These are phyloP conservation scores for Neospora caninum DNA, from an alignment of 169 alveolate species.

Conservation along the genomic window DNA sequence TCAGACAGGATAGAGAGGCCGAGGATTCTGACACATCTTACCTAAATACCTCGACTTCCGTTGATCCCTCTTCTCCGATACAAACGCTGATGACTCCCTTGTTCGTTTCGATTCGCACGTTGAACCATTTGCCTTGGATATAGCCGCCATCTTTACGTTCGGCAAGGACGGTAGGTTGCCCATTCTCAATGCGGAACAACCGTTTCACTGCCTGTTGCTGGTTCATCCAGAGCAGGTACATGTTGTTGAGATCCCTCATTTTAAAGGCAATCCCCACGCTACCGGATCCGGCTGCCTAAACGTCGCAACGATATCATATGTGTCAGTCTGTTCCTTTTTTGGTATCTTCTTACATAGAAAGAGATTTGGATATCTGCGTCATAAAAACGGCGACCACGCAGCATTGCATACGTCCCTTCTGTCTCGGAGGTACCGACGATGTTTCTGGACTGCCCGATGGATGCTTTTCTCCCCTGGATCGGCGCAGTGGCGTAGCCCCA, in stretches of 20 bases:
- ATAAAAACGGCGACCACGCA: slow-evolving; percentile 82
- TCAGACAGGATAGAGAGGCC: background rate
- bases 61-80: slow-evolving; percentile 71
- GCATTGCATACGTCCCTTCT: slow-evolving; percentile 86
- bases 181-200: slow-evolving; percentile 84
- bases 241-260: slow-evolving; percentile 85
- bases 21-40: background rate
- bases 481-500: slow-evolving; percentile 91
- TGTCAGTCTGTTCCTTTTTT: background rate
- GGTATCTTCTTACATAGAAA: slow-evolving; percentile 66
- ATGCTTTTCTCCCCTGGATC: slow-evolving; percentile 79
- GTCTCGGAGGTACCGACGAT: slow-evolving; percentile 78
- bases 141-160: slow-evolving; percentile 81
- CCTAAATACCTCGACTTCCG: slow-evolving; percentile 57
- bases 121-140: slow-evolving; percentile 79
- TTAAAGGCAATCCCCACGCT: slow-evolving; percentile 86
- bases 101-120: slow-evolving; percentile 71
- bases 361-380: slow-evolving; percentile 81
- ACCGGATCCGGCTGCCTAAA: slow-evolving; percentile 81
- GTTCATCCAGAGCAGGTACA: slow-evolving; percentile 82
- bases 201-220: slow-evolving; percentile 80
- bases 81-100: slow-evolving; percentile 74
- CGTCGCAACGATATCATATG: background rate
- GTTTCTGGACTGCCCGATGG: slow-evolving; percentile 85
- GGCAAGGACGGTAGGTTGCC: slow-evolving; percentile 78